Evolutionary conservation across 495 filamentous ascomycete genomes (phyloP).

Genomic region (Aspergillus haitiensis): DNA sequence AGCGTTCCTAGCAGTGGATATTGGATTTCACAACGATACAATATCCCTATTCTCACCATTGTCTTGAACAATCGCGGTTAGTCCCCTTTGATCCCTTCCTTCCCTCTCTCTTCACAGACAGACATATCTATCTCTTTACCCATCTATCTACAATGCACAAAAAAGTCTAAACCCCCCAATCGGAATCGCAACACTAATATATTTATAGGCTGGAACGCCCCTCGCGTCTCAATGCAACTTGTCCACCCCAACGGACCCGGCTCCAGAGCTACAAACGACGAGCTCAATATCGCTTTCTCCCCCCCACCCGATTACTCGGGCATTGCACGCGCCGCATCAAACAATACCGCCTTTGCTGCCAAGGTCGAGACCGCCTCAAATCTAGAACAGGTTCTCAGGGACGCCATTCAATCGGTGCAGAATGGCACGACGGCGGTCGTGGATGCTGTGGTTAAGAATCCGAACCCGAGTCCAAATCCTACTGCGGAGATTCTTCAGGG

Average conservation of each 20-base stretch:
- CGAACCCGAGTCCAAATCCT: background rate
- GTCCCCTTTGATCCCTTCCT: background rate
- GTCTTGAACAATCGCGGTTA: slow-evolving; percentile 82
- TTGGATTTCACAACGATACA: slow-evolving; percentile 82
- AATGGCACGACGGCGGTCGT: slow-evolving; percentile 63
- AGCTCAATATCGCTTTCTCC: slow-evolving; percentile 77
- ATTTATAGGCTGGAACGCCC: slow-evolving; percentile 63
- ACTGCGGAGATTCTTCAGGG: no score
- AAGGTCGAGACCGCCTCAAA: slow-evolving; percentile 45
- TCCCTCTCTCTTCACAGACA: no score
- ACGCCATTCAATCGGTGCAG: slow-evolving; percentile 62
- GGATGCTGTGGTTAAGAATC: slow-evolving; percentile 31
- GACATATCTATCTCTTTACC: no score
- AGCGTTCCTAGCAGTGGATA: slow-evolving; percentile 80
- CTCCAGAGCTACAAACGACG: slow-evolving; percentile 66
- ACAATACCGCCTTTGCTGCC: slow-evolving; percentile 62
- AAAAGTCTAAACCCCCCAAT: no score
- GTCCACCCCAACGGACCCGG: slow-evolving; percentile 72
- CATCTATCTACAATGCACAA: no score
- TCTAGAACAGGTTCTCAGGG: slow-evolving; percentile 52
- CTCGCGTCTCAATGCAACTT: slow-evolving; percentile 62
- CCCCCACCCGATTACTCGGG: slow-evolving; percentile 79
- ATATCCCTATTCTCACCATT: slow-evolving; percentile 84
- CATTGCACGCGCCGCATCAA: slow-evolving; percentile 78
- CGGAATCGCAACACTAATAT: background rate